Evolutionary conservation across 148 eudicot genomes (phyloP), one percentile per base, ranked within the genome.

Genomic region (Beta vulgaris): DNA sequence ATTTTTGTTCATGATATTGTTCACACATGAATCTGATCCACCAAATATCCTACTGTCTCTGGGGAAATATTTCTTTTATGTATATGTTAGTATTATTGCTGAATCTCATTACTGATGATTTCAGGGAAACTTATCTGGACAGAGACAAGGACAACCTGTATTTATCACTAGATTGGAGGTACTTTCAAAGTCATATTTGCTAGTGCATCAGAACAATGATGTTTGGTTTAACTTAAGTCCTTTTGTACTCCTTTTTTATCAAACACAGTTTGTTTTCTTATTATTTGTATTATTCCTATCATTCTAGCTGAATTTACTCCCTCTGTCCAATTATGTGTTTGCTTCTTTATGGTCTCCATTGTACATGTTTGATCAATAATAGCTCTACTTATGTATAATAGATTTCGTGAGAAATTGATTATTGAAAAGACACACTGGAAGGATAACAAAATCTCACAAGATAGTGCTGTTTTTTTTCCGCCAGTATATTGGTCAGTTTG

Each of bases 131-230:
- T 86, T 95, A 85, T 92, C 92, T 72, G 99, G 92, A 75, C 90
- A 89, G 86, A 86, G 92, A 77, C 92, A 90, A 81, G 91, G 93
- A 72, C 96, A 96, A 77, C 91, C 94, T 68, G 97, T 91, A 60
- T 86, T 89, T 63, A 92, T 96, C 76, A 92, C 97, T 75, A 89
- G 96, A 88, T 73, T 92, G 86, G 98, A 95, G 90, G 99, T 96
- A 89, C 70, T 85, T 77, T 68, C 61, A 72, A 21, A 54, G 66
- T 36, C 25, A 48, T 36, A n/a, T 59, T 48, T 64, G 9, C 40
- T 46, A 49, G 31, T 73, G 10, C 7, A 16, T 53, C 26, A 48
- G n/a, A n/a, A n/a, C 21, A 76, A 11, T 18, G 19, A 16, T 71
- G 46, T 8, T n/a, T n/a, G n/a, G n/a, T n/a, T n/a, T n/a, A n/a